Evolutionary conservation across 129 eudicot species (phyloP).

Genomic region (Pseudognaphalium luteoalbum): DNA sequence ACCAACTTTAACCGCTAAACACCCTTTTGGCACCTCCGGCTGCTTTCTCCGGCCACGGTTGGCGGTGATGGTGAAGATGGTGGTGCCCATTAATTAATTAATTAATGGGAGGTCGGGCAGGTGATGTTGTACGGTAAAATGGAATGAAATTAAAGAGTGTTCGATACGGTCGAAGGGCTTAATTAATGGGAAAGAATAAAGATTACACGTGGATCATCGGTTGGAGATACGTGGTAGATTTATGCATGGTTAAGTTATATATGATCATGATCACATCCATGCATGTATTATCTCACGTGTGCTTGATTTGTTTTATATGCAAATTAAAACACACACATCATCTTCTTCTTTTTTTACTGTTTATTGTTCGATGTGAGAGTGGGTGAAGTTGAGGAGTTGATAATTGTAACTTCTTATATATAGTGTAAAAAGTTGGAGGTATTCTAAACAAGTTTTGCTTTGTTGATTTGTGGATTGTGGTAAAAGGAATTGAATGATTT

Average conservation of each 20-base stretch:
- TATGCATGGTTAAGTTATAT: neutral
- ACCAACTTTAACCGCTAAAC: slow-evolving; percentile 63
- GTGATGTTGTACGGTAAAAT: neutral
- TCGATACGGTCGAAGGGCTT: slow-evolving; percentile 32
- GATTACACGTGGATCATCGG: slow-evolving; percentile 35
- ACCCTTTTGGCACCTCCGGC: slow-evolving; percentile 51
- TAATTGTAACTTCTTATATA: neutral
- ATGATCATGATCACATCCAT: too few species aligned
- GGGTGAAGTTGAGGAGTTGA: neutral
- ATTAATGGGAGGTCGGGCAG: too few species aligned
- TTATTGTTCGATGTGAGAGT: neutral
- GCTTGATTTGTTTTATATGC: neutral
- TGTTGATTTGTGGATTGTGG: neutral
- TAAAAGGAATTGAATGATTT: too few species aligned
- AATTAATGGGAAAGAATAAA: neutral
- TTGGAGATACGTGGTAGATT: slow-evolving; percentile 37
- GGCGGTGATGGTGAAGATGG: neutral
- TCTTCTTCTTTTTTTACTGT: neutral
- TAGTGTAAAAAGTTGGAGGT: neutral
- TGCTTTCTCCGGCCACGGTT: slow-evolving; percentile 25
- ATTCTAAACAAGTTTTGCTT: neutral
- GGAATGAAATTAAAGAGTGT: neutral
- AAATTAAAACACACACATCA: too few species aligned
- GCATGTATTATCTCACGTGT: neutral
- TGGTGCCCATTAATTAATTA: slow-evolving; percentile 26